Base-by-base conservation (phyloP, 495 filamentous ascomycete genomes). In the Aspergillus conjunctus region DNA sequence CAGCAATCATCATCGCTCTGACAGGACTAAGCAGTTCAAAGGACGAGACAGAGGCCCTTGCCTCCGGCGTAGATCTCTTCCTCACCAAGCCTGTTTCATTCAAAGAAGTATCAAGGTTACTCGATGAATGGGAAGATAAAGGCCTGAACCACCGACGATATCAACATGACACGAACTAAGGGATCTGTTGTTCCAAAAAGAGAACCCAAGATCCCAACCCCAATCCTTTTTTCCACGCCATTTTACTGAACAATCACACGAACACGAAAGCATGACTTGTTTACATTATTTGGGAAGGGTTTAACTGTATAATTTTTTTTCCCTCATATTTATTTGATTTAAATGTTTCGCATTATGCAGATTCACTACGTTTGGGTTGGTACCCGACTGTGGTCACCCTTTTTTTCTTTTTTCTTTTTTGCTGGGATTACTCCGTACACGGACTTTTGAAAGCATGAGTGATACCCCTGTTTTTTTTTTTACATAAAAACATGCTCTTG, bases 51-150 rank as follows among this genome's bases (percentile, higher is more conserved):
- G 87, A 91, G 50, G 89, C 89, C 0, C 78, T 87, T 58, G 79
- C 78, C 7, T 84, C 83, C 12, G 89, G 89, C 7, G 81, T 92
- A 34, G 86, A 92, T 67, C 67, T 88, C 14, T 91, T 90, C 67
- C 75, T 91, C 62, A 90, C 88, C 14, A 90, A 91, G 64, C 89
- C 89, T 1, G 86, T 91, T 2, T 77, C 74, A 0, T 79, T 83
- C 62, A 78, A 75, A 59, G 75, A 80, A 56, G 77, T 83, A 0
- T 76, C 78, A 4, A 67, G 78, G 5, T 61, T 82, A 7, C 59
- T 83, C 32, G 71, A 75, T 32, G 80, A 82, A 50, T 82, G 80
- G 80, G 77, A 78, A 51, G 71, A 48, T n/a, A 63, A 67, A 44
- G 62, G 51, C 3, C 51, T 72, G 34, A 32, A 22, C 37, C 54